These are phyloP conservation scores for Pholiota microspora DNA, from an alignment of 768 basidiomycete genomes.

Conservation along the genomic window DNA sequence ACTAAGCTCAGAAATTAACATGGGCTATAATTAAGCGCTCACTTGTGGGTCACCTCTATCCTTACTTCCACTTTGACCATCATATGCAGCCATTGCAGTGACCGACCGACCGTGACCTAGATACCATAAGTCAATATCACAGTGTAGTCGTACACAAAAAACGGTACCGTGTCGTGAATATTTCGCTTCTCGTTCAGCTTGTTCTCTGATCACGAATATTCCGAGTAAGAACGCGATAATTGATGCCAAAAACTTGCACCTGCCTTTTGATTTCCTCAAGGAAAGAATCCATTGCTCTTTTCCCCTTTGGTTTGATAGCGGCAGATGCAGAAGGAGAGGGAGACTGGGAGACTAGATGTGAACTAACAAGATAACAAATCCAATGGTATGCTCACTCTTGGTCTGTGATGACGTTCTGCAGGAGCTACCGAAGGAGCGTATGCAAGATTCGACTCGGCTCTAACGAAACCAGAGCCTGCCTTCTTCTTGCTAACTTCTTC, in stretches of 20 bases:
- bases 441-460: slow-evolving; percentile 50
- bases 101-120: slow-evolving; percentile 70
- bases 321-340: slow-evolving; percentile 53
- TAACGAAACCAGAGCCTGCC: slow-evolving; percentile 56
- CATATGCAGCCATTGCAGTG: slow-evolving; percentile 93
- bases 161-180: slow-evolving; percentile 62
- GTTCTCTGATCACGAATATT: slow-evolving; percentile 60
- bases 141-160: not conserved
- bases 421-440: slow-evolving; percentile 40
- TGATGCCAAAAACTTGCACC: slow-evolving; percentile 8
- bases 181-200: slow-evolving; percentile 86
- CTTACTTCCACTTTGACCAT: slow-evolving; percentile 86
- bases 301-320: slow-evolving; percentile 81
- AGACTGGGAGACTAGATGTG: slow-evolving; percentile 30
- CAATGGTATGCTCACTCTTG: slow-evolving; percentile 9
- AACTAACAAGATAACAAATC: not conserved
- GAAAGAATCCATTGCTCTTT: slow-evolving; percentile 94
- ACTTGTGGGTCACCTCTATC: slow-evolving; percentile 89
- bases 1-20: not conserved
- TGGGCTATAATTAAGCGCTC: slow-evolving; percentile 15
- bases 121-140: slow-evolving; percentile 3
- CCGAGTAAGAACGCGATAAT: not conserved
- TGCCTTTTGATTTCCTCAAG: slow-evolving; percentile 95
- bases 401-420: slow-evolving; percentile 16
- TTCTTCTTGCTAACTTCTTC: slow-evolving; percentile 53